Conservation (phyloP, 164 flowering plant genomes). For the Tetracentron sinense region DNA sequence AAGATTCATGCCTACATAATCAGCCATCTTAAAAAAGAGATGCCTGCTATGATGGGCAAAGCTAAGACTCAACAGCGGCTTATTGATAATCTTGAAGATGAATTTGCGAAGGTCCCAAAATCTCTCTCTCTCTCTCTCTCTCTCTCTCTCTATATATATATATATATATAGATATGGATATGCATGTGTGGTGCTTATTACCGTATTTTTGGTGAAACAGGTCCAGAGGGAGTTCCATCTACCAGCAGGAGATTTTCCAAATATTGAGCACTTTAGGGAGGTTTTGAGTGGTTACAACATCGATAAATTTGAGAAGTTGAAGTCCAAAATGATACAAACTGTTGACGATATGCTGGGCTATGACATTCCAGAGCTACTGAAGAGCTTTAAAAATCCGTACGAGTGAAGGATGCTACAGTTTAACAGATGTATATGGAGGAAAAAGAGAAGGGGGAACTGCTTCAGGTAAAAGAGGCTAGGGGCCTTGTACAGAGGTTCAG, state of each 20-base stretch:
- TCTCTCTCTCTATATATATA: neutral
- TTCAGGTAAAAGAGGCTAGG: neutral
- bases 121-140: slow-evolving; percentile 12
- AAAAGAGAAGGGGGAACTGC: neutral
- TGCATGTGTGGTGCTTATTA: neutral
- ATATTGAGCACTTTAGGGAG: slow-evolving; percentile 78
- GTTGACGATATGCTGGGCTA: slow-evolving; percentile 95
- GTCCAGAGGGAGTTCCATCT: slow-evolving; percentile 30
- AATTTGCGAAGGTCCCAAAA: slow-evolving; percentile 66
- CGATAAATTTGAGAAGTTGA: slow-evolving; percentile 87
- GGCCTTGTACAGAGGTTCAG: neutral
- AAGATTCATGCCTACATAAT: slow-evolving; percentile 96
- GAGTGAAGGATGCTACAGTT: slow-evolving; percentile 22
- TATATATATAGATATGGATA: neutral
- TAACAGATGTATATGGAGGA: neutral
- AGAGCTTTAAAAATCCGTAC: slow-evolving; percentile 73
- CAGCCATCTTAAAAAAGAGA: slow-evolving; percentile 88
- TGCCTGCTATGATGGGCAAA: slow-evolving; percentile 96
- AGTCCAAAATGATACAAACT: slow-evolving; percentile 82
- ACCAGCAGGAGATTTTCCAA: slow-evolving; percentile 90
- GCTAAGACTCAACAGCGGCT: slow-evolving; percentile 83
- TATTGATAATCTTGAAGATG: slow-evolving; percentile 74
- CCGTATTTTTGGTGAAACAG: neutral
- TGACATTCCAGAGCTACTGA: slow-evolving; percentile 87
- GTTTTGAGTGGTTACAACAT: slow-evolving; percentile 68